Evolutionary conservation across 768 basidiomycete genomes (phyloP).

Genomic region (Exidia glandulosa): DNA sequence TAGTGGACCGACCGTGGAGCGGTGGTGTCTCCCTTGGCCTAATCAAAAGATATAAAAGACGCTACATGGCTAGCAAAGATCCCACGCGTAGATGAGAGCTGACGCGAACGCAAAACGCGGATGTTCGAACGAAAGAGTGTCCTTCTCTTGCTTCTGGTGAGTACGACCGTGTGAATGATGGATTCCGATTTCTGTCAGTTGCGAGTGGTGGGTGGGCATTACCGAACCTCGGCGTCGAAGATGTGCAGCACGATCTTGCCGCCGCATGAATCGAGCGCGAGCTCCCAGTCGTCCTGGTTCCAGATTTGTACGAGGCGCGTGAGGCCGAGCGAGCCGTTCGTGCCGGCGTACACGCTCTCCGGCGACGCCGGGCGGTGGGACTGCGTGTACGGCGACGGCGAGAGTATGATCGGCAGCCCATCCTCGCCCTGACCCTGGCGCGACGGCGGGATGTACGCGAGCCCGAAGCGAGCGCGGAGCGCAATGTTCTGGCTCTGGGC

Average conservation of each 20-base stretch:
- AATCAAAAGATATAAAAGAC: too few relatives aligned
- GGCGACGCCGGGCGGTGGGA: conserved; percentile 23
- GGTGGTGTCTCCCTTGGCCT: not conserved
- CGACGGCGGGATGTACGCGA: conserved; percentile 39
- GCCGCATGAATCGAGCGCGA: conserved; percentile 31
- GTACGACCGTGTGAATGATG: too few relatives aligned
- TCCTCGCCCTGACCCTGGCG: not conserved
- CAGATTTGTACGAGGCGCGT: conserved; percentile 32
- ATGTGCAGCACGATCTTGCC: conserved; percentile 51
- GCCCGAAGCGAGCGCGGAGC: conserved; percentile 42
- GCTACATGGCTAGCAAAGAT: too few relatives aligned
- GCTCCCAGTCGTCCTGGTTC: conserved; percentile 52
- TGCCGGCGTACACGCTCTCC: conserved; percentile 6
- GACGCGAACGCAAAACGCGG: too few relatives aligned
- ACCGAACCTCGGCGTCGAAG: conserved; percentile 24
- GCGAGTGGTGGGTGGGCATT: not conserved
- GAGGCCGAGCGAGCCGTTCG: conserved; percentile 3
- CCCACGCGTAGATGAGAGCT: too few relatives aligned
- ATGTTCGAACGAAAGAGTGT: not conserved
- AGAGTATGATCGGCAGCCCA: not conserved
- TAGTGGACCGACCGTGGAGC: not conserved
- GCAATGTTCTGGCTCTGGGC: conserved; percentile 45
- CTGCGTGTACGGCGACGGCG: conserved; percentile 9
- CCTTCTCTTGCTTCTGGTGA: not conserved
- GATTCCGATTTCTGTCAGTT: not conserved